Base-by-base conservation (phyloP, 352 stramenopile species). In the Peronospora farinosa region DNA sequence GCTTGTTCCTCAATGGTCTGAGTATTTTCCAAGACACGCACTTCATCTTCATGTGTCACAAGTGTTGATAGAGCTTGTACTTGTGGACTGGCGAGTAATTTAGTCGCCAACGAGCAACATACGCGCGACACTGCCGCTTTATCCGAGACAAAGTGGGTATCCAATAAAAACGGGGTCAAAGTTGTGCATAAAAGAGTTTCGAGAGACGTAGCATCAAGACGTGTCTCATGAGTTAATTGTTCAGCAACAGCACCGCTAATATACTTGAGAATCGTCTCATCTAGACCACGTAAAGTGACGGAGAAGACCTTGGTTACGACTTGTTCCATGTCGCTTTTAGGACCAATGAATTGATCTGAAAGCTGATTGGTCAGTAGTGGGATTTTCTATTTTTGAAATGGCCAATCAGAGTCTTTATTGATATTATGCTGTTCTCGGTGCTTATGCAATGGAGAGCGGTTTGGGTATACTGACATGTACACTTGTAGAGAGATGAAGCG, bases 1-100 rank as follows among this genome's bases (percentile, higher is more conserved):
- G 77, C 71, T 40, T 75, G 69, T 47, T 92, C 77, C 46, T 92
- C 75, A 48, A 92, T 91, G 49, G 61, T 84, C 44, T 86, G 72
- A 12, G 74, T 63, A 33, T 63, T 76, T 9, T 75, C 75, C 45
- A 93, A 59, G 11, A 78, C 75, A 5, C 76, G 76, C 39, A 90
- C 64, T 13, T 60, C 71, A 33, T 69, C 35, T 2, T 35, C 45
- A 2, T 15, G 10, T 1, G 47, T 36, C 11, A 28, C 31, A 50
- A 3, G 2, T n/a, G 1, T 9, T 5, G 48, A 50, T 44, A 57
- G 13, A 47, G 54, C 10, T 64, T 19, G 63, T 41, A 56, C 48
- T 54, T 51, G 52, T 15, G 52, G 68, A 67, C 16, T 79, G 40
- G 35, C 42, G 25, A 66, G 35, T 30, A 82, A 50, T 23, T 55